Conservation (phyloP, 176 grass and related monocot genomes). For the Cymbopogon citratus region DNA sequence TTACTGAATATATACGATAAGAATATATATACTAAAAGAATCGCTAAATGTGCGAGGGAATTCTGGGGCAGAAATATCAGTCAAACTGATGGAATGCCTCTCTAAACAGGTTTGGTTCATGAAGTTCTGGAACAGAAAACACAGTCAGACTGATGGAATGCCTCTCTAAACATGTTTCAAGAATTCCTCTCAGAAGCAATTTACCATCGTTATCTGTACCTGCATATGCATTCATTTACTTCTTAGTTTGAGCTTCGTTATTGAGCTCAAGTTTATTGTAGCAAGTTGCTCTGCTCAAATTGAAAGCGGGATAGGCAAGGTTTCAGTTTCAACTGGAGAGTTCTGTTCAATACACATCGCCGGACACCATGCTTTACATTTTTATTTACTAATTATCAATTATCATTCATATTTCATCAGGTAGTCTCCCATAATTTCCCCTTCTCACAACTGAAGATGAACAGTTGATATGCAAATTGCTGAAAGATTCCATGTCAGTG, state of each 20-base stretch:
- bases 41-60: neutral
- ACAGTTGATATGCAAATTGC: neutral
- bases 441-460: neutral
- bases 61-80: neutral
- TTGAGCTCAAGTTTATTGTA: neutral
- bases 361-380: neutral
- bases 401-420: neutral
- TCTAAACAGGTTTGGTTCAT: neutral
- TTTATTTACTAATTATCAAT: neutral
- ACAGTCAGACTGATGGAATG: neutral
- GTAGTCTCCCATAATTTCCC: neutral
- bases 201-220: neutral
- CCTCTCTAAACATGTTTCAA: neutral
- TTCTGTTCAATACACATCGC: neutral
- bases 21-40: neutral
- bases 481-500: neutral
- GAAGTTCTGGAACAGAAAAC: neutral
- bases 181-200: neutral
- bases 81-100: neutral
- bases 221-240: neutral
- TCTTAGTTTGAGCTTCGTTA: neutral
- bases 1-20: neutral
- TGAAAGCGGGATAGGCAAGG: neutral
- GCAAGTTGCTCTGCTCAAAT: neutral
- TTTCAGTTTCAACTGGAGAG: neutral